Evolutionary conservation across 331 rosid genomes (phyloP).

Genomic region (Acacia concinna): DNA sequence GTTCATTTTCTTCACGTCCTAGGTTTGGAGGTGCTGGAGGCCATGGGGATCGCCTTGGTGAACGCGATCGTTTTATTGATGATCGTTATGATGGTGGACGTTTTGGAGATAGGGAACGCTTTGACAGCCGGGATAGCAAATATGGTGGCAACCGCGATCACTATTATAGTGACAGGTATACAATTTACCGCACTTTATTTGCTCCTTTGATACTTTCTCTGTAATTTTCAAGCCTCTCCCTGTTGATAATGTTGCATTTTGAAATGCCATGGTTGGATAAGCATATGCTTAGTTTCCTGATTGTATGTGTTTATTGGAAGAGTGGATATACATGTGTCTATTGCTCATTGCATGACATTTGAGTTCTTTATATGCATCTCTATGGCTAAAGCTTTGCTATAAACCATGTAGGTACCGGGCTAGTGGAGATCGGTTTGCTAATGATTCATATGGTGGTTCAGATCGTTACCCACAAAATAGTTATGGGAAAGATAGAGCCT

Average conservation of each 20-base stretch:
- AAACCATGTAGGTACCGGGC: conserved; percentile 55
- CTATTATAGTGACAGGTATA: conserved; percentile 78
- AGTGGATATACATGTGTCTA: not conserved
- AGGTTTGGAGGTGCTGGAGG: conserved; percentile 70
- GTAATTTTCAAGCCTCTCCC: not conserved
- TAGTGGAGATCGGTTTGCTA: conserved; percentile 65
- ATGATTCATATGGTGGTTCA: conserved; percentile 67
- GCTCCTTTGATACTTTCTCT: not conserved
- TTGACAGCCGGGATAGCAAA: conserved; percentile 80
- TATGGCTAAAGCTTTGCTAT: not conserved
- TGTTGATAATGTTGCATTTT: not conserved
- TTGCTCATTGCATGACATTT: not conserved
- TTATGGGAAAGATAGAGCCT: conserved; percentile 73
- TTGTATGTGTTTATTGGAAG: not conserved
- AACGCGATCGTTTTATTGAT: conserved; percentile 66
- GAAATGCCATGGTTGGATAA: not conserved
- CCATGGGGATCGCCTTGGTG: conserved; percentile 78
- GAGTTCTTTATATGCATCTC: not conserved
- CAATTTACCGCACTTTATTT: not conserved
- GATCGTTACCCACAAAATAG: conserved; percentile 76
- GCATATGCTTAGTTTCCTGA: not conserved
- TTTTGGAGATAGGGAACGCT: conserved; percentile 75
- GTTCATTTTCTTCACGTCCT: conserved; percentile 80
- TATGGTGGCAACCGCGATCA: conserved; percentile 76
- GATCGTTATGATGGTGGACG: conserved; percentile 88